Evolutionary conservation across 768 basidiomycete genomes (phyloP), one percentile per base, ranked within the genome.

Genomic region (Hypholoma fasciculare): DNA sequence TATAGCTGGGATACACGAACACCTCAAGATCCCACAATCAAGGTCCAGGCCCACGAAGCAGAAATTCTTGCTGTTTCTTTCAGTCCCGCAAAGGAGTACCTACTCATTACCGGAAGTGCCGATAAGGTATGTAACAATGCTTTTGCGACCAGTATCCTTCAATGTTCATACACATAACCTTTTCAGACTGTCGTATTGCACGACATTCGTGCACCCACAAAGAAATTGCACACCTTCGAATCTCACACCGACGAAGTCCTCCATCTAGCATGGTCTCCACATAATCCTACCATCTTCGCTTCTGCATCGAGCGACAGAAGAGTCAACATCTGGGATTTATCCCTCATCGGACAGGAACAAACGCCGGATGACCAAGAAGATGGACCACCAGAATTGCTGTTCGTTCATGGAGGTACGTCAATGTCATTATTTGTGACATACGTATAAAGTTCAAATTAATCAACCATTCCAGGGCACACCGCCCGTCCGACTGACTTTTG

Each of bases 341-440:
- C 86, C 20, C 83, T 89, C 59, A 96, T 98, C 61, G 97, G 97
- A 0, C 83, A 89, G 40, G 97, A 99, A 71, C 97, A 99, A 72
- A 92, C 94, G 1, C 97, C 96, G 3, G 97, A 99, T 63, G 97
- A 99, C 68, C 92, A 94, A 58, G 97, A 99, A 71, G 97, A 99
- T 67, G 97, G 97, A 1, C 95, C 97, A 14, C 97, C 97, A 1
- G 97, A 99, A 72, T 75, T 98, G 57, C 74, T 98, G 63, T 99
- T 99, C 72, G 84, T 98, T 48, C 97, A 99, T 64, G 97, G 97
- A 64, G 97, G 90, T 85, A 77, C 60, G 84, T 63, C 57, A 71
- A 63, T 54, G 58, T 5, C 23, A 23, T 8, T 48, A 2, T 27
- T 51, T 58, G 47, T 53, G 27, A 23, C 27, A 42, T 19, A 27